Percentiles rank a stretch among this genome's conserved stretches.
Conservation (phyloP, 2,329 filamentous ascomycete genomes). For the Dactylellina haptotyla region DNA sequence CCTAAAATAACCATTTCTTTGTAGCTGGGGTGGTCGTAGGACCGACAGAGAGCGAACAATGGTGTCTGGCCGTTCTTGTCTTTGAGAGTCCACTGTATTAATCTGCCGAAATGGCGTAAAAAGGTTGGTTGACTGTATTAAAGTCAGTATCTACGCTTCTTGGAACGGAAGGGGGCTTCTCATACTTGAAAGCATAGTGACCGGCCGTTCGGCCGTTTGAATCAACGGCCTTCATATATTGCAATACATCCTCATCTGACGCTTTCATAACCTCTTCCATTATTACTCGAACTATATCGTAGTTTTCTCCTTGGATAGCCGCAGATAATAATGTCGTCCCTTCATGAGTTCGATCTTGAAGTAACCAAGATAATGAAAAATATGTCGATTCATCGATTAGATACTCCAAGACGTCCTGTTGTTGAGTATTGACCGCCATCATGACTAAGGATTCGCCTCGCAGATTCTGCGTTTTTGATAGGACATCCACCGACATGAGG, state of each 20-base stretch:
- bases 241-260: slow-evolving; percentile 50
- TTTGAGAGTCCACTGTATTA: slow-evolving; percentile 87
- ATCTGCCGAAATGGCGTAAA: slow-evolving; percentile 77
- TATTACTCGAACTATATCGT: slow-evolving; percentile 77
- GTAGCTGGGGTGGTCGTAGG: slow-evolving; percentile 92
- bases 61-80: slow-evolving; percentile 99
- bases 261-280: slow-evolving; percentile 65
- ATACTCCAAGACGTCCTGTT: slow-evolving; percentile 78
- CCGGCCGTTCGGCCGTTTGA: slow-evolving; percentile 85
- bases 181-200: slow-evolving; percentile 88
- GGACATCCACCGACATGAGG: slow-evolving; percentile 59
- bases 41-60: slow-evolving; percentile 91
- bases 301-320: slow-evolving; percentile 84
- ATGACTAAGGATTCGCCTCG: slow-evolving; percentile 85
- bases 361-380: slow-evolving; percentile 75
- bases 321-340: slow-evolving; percentile 89
- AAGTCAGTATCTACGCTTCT: slow-evolving; percentile 5
- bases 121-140: slow-evolving; percentile 73
- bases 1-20: slow-evolving; percentile 85
- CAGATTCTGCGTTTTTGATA: slow-evolving; percentile 68
- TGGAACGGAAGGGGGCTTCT: background rate
- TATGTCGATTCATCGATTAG: slow-evolving; percentile 79
- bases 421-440: slow-evolving; percentile 82
- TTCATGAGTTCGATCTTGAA: slow-evolving; percentile 88
- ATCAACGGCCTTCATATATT: slow-evolving; percentile 80